phyloP scores from a whole-genome alignment of 2,329 filamentous ascomycete species.

The Scytalidium lignicola region DNA sequence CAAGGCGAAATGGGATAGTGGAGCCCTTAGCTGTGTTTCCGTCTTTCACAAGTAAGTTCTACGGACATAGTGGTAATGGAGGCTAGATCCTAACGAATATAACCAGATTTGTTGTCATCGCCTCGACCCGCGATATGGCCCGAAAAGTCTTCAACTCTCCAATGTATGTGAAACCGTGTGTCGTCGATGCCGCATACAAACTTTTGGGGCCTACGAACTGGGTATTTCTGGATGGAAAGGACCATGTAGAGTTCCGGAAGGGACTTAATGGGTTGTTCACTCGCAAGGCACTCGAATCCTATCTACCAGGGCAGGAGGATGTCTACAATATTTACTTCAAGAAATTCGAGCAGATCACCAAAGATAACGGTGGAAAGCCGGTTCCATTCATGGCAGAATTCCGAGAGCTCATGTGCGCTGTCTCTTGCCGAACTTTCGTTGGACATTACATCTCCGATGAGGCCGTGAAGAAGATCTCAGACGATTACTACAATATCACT shows the following conservation, averaged over 20 bases:
- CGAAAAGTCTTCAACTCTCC: conserved; percentile 97
- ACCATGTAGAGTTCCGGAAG: conserved; percentile 95
- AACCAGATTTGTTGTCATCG: conserved; percentile 91
- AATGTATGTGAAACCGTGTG: conserved; percentile 85
- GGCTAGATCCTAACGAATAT: not conserved
- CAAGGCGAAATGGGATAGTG: conserved; percentile 86
- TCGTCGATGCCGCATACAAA: conserved; percentile 91
- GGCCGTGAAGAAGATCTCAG: conserved; percentile 86
- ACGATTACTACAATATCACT: conserved; percentile 96
- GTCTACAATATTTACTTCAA: conserved; percentile 86
- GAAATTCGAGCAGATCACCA: conserved; percentile 70
- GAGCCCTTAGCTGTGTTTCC: conserved; percentile 89
- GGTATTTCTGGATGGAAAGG: conserved; percentile 95
- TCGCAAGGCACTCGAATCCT: conserved; percentile 77
- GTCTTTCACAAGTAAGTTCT: conserved; percentile 91
- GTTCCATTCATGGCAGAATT: conserved; percentile 87
- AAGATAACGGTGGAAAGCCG: conserved; percentile 66
- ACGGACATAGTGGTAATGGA: not conserved
- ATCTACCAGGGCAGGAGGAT: conserved; percentile 88
- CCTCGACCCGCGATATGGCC: conserved; percentile 88
- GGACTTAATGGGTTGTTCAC: conserved; percentile 94
- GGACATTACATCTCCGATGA: conserved; percentile 92
- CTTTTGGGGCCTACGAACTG: conserved; percentile 88
- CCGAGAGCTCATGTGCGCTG: conserved; percentile 89
- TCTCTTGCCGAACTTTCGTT: conserved; percentile 95